Evolutionary conservation across 1,284 basidiomycete species (phyloP).

Genomic region (Xerocomus amazonicus): DNA sequence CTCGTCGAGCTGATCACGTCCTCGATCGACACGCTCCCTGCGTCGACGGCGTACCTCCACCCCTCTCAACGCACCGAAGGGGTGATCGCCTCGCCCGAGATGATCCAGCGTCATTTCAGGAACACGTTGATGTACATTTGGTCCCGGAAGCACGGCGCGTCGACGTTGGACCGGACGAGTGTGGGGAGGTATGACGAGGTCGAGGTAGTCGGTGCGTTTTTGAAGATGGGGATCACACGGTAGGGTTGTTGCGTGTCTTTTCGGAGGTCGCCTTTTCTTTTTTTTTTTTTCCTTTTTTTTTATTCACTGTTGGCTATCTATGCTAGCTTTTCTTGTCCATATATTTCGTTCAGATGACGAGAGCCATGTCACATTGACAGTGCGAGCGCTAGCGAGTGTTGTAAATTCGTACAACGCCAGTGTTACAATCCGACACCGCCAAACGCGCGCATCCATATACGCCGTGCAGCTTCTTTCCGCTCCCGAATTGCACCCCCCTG

Average conservation of each 20-base stretch:
- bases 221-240: slow-evolving; percentile 80
- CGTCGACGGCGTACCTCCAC: slow-evolving; percentile 66
- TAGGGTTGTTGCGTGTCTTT: slow-evolving; percentile 20
- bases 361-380: no score
- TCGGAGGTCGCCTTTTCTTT: no score
- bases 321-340: not conserved
- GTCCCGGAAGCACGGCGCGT: slow-evolving; percentile 48
- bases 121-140: slow-evolving; percentile 87
- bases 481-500: slow-evolving; percentile 57
- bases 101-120: slow-evolving; percentile 88
- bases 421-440: slow-evolving; percentile 28
- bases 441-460: slow-evolving; percentile 48
- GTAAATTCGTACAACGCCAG: not conserved
- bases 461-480: slow-evolving; percentile 46
- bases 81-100: slow-evolving; percentile 79
- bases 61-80: slow-evolving; percentile 85
- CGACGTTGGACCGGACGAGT: slow-evolving; percentile 36
- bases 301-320: not conserved
- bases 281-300: not conserved
- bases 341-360: no score
- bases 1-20: slow-evolving; percentile 90
- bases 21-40: slow-evolving; percentile 80
- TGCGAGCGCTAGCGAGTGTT: no score
- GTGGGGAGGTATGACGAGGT: slow-evolving; percentile 75
- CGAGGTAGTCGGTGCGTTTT: slow-evolving; percentile 76